Conservation (phyloP, 2,329 filamentous ascomycete species). For the Dothiorella sarmentorum region DNA sequence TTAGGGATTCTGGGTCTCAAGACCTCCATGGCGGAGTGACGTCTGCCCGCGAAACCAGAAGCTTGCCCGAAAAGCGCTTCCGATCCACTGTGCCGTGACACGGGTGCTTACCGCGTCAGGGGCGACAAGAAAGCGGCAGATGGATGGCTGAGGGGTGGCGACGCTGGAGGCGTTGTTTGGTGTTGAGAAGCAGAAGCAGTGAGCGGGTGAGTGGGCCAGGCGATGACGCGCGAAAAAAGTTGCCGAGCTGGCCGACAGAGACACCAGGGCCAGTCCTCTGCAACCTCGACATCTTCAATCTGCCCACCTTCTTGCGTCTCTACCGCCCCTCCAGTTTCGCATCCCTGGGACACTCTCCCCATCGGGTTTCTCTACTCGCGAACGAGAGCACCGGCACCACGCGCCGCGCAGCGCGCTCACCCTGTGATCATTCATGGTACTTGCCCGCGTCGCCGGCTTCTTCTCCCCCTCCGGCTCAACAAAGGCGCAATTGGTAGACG, state of each 20-base stretch:
- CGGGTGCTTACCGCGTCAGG: not conserved
- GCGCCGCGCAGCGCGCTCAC: conserved; percentile 13
- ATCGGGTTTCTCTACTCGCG: not conserved
- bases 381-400: not conserved
- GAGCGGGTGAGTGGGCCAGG: not conserved
- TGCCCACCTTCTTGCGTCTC: not conserved
- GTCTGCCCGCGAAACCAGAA: no score
- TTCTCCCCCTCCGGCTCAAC: conserved; percentile 37
- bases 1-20: no score
- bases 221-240: conserved; percentile 18
- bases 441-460: conserved; percentile 49
- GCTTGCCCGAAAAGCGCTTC: no score
- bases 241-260: conserved; percentile 5
- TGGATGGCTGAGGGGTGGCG: not conserved
- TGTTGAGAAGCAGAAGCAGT: conserved; percentile 1
- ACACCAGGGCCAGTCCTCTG: conserved; percentile 3
- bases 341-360: not conserved
- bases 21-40: no score
- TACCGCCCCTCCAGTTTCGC: not conserved
- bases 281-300: conserved; percentile 5
- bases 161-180: not conserved
- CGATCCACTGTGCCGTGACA: no score
- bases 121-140: not conserved
- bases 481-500: conserved; percentile 34
- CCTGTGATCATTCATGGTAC: conserved; percentile 42